Evolutionary conservation across 768 basidiomycete genomes (phyloP), one percentile per base, ranked within the genome.

Genomic region (Pleurotus sapidus): DNA sequence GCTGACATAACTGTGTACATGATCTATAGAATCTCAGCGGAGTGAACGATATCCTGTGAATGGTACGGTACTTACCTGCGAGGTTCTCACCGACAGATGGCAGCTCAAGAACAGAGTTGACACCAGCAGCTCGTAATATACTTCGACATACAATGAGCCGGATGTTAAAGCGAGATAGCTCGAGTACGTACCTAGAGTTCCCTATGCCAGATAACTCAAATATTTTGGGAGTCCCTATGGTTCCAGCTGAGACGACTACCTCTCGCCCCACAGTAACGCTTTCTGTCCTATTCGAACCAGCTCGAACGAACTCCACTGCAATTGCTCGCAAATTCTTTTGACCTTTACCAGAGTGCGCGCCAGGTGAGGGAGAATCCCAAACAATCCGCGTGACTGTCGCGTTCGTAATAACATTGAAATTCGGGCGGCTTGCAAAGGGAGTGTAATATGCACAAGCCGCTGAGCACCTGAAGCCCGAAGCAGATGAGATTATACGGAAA

Each of bases 401-500:
- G 61, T 81, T 77, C 9, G 79, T 71, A 27, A 84, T 70, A 55
- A 84, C 75, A 60, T 75, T 74, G 49, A 83, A 72, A 64, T 84
- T 84, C 24, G 75, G 49, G 0, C 43, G 57, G 4, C 46, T 51
- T 4, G 57, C 34, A 23, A 58, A 58, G 3, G 57, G 57, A 4
- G 57, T 58, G 40, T 56, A 58, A 37, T 58, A 58, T 15, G 57
- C 57, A 34, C 57, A 58, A 24, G 57, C 54, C 24, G 72, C 63
- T 3, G 70, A 70, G 53, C 70, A 72, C 15, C 62, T 66, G 9
- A n/a, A 34, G 30, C 30, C 30, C 30, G 2, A 34, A 34, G 30
- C 9, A 34, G 8, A 11, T 34, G 30, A 34, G 11, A 34, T 9
- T 34, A 34, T 34, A 34, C 11, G 30, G 30, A 34, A 3, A 34